These are phyloP conservation scores for Mallotus repandus DNA, from an alignment of 441 rosid genomes.

Conservation along the genomic window DNA sequence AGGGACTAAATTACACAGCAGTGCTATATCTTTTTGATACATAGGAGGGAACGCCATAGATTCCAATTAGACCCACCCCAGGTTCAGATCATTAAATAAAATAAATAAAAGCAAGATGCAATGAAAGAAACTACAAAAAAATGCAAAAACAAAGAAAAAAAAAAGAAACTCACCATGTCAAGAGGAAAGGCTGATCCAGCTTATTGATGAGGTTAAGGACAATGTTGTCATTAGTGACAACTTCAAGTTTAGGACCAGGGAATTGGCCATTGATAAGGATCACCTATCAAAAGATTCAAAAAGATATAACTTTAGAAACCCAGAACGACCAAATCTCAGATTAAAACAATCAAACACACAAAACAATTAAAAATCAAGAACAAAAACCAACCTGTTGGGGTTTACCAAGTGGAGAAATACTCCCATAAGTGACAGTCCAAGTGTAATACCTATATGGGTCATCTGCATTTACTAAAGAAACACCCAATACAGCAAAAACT, in stretches of 20 bases:
- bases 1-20: too few relatives aligned
- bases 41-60: background rate
- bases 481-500: slow-evolving; percentile 46
- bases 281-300: slow-evolving; percentile 44
- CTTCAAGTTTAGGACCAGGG: slow-evolving; percentile 89
- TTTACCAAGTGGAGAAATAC: slow-evolving; percentile 50
- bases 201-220: slow-evolving; percentile 85
- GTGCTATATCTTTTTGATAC: too few relatives aligned
- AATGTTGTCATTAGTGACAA: slow-evolving; percentile 84
- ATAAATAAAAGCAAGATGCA: background rate
- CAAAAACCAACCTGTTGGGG: slow-evolving; percentile 46
- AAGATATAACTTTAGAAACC: slow-evolving; percentile 13
- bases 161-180: slow-evolving; percentile 65
- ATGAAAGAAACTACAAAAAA: background rate
- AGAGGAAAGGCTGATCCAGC: slow-evolving; percentile 89
- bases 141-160: slow-evolving; percentile 2
- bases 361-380: background rate
- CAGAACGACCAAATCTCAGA: background rate
- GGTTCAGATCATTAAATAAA: background rate
- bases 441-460: slow-evolving; percentile 51
- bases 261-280: slow-evolving; percentile 90
- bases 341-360: too few relatives aligned
- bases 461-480: slow-evolving; percentile 48
- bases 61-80: background rate
- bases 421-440: slow-evolving; percentile 59